These are phyloP conservation scores for Escallonia herrerae DNA, from an alignment of 129 eudicot species.

Conservation along the genomic window DNA sequence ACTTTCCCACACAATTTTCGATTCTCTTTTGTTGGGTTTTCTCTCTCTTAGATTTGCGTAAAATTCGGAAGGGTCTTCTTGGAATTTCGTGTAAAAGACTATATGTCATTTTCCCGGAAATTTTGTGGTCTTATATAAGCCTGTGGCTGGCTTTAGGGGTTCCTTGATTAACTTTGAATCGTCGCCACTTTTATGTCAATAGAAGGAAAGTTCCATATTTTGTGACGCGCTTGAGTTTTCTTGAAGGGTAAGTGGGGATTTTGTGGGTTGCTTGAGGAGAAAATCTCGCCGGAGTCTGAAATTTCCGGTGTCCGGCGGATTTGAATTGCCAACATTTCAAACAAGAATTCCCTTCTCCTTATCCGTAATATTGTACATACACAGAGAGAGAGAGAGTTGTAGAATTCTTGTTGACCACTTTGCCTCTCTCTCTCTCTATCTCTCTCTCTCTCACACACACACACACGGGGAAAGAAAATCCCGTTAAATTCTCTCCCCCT, in stretches of 20 bases:
- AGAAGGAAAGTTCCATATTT: conserved; percentile 4
- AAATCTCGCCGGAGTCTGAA: conserved; percentile 24
- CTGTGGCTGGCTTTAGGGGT: not conserved
- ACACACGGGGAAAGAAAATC: conserved; percentile 15
- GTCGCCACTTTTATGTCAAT: conserved; percentile 6
- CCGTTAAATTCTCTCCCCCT: conserved; percentile 41
- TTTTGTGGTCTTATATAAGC: conserved; percentile 1
- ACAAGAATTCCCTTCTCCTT: not conserved
- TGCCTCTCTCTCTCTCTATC: conserved; percentile 14
- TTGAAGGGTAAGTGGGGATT: conserved; percentile 17
- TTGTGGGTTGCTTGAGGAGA: not conserved
- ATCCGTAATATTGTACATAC: not conserved
- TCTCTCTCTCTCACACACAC: not conserved
- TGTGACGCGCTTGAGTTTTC: conserved; percentile 12
- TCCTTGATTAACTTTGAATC: conserved; percentile 37
- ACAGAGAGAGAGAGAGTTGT: too few relatives aligned
- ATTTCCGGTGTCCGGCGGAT: conserved; percentile 19
- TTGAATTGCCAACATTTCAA: not conserved
- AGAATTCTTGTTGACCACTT: conserved; percentile 22
- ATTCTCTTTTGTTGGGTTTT: conserved; percentile 1
- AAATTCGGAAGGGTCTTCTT: conserved; percentile 10
- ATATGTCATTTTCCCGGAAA: conserved; percentile 26
- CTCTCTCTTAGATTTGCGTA: conserved; percentile 4
- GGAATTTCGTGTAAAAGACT: not conserved
- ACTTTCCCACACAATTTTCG: conserved; percentile 6